These are phyloP conservation scores for Wickerhamiella occidentalis DNA, from an alignment of 805 yeast species.

Conservation along the genomic window DNA sequence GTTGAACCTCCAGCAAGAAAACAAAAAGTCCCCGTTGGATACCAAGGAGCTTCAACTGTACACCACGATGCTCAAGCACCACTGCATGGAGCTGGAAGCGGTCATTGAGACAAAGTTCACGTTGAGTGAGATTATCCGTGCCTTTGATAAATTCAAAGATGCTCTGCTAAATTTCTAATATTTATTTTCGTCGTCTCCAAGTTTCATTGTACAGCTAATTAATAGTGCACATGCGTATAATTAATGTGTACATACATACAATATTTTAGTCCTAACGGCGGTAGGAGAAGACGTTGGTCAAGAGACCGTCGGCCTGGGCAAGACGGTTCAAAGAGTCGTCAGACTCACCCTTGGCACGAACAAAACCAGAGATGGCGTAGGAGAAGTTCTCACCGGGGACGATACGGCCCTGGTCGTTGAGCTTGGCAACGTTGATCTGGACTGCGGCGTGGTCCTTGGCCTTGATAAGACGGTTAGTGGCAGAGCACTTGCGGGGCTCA, in stretches of 20 bases:
- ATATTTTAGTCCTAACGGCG: constrained; percentile 25
- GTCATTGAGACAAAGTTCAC: not conserved
- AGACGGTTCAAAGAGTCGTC: constrained; percentile 99
- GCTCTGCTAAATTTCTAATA: not conserved
- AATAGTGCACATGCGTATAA: constrained; percentile 5
- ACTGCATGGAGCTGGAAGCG: not conserved
- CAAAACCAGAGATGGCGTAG: constrained; percentile 94
- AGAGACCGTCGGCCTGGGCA: constrained; percentile 96
- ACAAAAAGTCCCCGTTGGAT: not conserved
- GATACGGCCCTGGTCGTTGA: constrained; percentile 92
- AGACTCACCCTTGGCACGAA: constrained; percentile 98
- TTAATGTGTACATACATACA: constrained; percentile 8
- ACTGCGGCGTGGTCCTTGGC: constrained; percentile 99
- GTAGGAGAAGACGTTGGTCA: constrained; percentile 52
- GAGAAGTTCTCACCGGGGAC: constrained; percentile 83
- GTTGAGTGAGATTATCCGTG: not conserved
- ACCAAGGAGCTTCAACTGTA: not conserved
- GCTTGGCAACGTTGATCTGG: constrained; percentile 97
- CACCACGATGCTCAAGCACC: not conserved
- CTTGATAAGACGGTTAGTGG: constrained; percentile 99
- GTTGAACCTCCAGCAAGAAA: not conserved
- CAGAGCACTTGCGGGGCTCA: constrained; percentile 99
- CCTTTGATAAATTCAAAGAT: not conserved
- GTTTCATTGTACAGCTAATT: too few species aligned
- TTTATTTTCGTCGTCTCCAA: too few species aligned